phyloP scores from a whole-genome alignment of 345 rosid species.

The Lepidium aucheri region DNA sequence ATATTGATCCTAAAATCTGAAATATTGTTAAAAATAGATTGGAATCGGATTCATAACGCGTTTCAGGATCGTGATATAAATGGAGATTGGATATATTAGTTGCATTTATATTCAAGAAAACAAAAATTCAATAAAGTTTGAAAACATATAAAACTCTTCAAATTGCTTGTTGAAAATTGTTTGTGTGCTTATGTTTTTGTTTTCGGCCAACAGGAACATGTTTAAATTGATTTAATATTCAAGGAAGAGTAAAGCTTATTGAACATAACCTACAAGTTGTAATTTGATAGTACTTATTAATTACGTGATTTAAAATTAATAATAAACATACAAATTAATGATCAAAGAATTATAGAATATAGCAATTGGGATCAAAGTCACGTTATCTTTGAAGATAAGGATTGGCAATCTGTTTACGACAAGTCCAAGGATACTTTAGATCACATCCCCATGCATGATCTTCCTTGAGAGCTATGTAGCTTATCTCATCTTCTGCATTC shows the following conservation, averaged over 20 bases:
- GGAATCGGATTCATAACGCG: too few species aligned
- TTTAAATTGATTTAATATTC: not conserved
- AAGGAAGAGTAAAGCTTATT: not conserved
- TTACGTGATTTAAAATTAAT: not conserved
- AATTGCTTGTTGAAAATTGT: not conserved
- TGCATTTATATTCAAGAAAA: not conserved
- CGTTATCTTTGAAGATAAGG: not conserved
- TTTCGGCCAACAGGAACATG: not conserved
- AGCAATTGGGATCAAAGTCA: not conserved
- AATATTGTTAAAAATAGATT: too few species aligned
- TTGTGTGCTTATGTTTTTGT: not conserved
- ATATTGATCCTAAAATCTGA: too few species aligned
- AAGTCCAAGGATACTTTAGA: not conserved
- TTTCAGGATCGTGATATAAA: not conserved
- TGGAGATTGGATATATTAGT: not conserved
- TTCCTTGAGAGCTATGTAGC: not conserved
- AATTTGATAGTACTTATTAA: not conserved
- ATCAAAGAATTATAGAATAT: too few species aligned
- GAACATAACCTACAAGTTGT: not conserved
- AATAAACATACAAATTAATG: too few species aligned
- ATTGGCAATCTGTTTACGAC: not conserved
- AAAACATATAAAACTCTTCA: not conserved
- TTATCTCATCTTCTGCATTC: slow-evolving; percentile 17
- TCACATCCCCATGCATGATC: slow-evolving; percentile 17
- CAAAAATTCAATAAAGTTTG: not conserved